A percentile compares a stretch with the other conserved stretches of the same genome.
These are phyloP conservation scores for Naumovozyma castellii DNA, from an alignment of 805 yeast genomes.

Conservation along the genomic window DNA sequence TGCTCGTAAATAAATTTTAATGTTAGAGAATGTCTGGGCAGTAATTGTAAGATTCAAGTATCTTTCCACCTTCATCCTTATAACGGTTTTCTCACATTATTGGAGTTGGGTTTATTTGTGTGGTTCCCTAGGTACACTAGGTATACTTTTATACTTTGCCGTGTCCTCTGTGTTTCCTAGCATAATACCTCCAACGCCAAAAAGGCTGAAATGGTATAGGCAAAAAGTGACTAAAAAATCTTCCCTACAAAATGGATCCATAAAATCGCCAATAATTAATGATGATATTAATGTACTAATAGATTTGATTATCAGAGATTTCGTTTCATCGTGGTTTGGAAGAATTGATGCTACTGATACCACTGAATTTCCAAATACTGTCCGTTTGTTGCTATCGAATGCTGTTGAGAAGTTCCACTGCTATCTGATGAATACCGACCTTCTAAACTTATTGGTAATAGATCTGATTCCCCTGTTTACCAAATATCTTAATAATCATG, in stretches of 20 bases:
- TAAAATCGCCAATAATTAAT: conserved; percentile 23
- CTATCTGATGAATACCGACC: conserved; percentile 39
- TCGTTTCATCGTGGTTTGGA: conserved; percentile 47
- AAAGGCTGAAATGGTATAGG: background rate
- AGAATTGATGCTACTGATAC: conserved; percentile 30
- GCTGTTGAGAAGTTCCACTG: conserved; percentile 36
- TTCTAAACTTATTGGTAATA: conserved; percentile 47
- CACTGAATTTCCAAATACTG: conserved; percentile 32
- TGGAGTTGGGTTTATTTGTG: background rate
- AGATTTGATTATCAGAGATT: conserved; percentile 41
- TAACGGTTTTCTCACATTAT: background rate
- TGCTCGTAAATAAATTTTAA: background rate
- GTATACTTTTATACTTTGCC: background rate
- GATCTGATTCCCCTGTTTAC: conserved; percentile 56
- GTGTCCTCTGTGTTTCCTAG: background rate
- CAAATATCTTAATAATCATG: conserved; percentile 48
- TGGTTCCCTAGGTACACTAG: background rate
- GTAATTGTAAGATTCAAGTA: background rate
- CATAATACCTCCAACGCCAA: background rate
- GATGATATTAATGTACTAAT: conserved; percentile 38
- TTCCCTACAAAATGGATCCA: conserved; percentile 1
- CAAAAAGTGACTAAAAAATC: background rate
- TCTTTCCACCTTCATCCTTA: background rate
- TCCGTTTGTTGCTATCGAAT: conserved; percentile 35
- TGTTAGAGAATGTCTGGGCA: background rate